phyloP scores from a whole-genome alignment of 2,329 filamentous ascomycete genomes.

The Diaporthe vexans region DNA sequence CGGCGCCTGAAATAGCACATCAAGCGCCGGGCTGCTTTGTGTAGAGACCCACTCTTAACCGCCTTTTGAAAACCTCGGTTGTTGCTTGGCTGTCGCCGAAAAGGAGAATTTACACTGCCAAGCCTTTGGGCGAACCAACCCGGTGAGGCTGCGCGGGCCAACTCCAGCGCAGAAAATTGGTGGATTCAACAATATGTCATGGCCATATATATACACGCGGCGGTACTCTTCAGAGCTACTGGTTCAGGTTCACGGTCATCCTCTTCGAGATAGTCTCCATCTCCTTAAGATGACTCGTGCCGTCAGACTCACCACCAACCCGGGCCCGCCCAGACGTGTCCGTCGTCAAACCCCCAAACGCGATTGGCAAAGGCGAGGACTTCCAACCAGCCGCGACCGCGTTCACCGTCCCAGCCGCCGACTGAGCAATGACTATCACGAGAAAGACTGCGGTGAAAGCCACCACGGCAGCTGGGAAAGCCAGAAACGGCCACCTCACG shows the following conservation, averaged over 20 bases:
- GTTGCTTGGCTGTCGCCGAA: too few relatives aligned
- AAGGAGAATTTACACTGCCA: too few relatives aligned
- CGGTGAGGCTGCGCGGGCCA: too few relatives aligned
- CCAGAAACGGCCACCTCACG: slow-evolving; percentile 14
- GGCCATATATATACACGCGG: too few relatives aligned
- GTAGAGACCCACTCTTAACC: too few relatives aligned
- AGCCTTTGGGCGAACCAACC: too few relatives aligned
- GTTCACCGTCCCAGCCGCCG: not conserved
- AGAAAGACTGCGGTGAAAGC: not conserved
- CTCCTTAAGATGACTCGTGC: not conserved
- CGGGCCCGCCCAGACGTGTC: not conserved
- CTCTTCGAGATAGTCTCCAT: slow-evolving; percentile 15
- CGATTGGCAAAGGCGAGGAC: slow-evolving; percentile 13
- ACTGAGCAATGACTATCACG: not conserved
- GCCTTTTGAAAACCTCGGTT: too few relatives aligned
- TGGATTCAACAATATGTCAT: too few relatives aligned
- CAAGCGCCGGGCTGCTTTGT: too few relatives aligned
- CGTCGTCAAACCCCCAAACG: not conserved
- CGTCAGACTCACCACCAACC: not conserved
- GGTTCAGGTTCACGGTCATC: not conserved
- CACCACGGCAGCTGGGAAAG: slow-evolving; percentile 22
- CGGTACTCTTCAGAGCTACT: too few relatives aligned
- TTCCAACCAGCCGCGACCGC: slow-evolving; percentile 18
- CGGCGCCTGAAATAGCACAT: too few relatives aligned
- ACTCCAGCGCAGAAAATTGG: too few relatives aligned